phyloP scores from a whole-genome alignment of 768 basidiomycete species.

The Psilocybe subaeruginosa region DNA sequence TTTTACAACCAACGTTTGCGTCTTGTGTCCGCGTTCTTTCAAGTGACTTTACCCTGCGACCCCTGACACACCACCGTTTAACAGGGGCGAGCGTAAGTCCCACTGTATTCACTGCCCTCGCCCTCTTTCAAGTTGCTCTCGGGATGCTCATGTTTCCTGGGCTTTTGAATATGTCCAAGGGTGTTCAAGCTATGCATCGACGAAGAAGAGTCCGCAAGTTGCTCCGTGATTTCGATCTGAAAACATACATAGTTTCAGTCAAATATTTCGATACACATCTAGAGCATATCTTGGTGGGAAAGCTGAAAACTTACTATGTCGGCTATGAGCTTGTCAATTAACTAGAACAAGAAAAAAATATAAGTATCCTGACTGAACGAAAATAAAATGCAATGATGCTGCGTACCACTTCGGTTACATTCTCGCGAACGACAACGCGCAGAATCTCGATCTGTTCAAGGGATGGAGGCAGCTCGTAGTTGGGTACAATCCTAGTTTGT shows the following conservation, averaged over 20 bases:
- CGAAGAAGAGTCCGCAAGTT: constrained; percentile 48
- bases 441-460: constrained; percentile 60
- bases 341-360: constrained; percentile 32
- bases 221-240: constrained; percentile 68
- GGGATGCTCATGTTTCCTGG: constrained; percentile 37
- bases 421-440: constrained; percentile 68
- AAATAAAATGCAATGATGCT: background rate
- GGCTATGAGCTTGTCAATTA: constrained; percentile 63
- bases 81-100: constrained; percentile 73
- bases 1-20: background rate
- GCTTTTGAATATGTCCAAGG: constrained; percentile 33
- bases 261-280: background rate
- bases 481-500: constrained; percentile 47
- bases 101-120: constrained; percentile 49
- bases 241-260: background rate
- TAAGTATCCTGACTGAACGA: background rate
- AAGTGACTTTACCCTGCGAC: no score
- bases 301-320: constrained; percentile 59
- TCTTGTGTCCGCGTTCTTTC: no score
- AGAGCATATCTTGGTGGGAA: background rate
- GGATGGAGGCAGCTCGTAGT: constrained; percentile 56
- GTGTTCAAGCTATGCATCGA: constrained; percentile 54
- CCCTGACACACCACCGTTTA: constrained; percentile 30
- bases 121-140: constrained; percentile 51
- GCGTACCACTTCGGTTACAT: constrained; percentile 50